phyloP scores from a whole-genome alignment of 2,329 filamentous ascomycete species.

The Biscogniauxia sp. region DNA sequence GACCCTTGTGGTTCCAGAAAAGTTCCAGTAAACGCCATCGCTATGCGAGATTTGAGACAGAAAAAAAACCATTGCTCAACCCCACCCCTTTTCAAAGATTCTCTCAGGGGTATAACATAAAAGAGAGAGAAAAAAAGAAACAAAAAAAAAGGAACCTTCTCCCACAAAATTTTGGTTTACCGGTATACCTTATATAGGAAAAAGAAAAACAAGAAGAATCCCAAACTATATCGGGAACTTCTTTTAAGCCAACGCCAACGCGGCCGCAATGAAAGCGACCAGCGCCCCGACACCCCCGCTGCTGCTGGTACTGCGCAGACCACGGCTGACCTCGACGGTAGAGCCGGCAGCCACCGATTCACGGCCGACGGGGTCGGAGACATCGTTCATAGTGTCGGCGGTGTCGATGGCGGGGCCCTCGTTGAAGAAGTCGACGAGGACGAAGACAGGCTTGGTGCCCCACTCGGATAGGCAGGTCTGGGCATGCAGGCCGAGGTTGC shows the following conservation, averaged over 20 bases:
- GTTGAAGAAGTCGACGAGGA: constrained; percentile 79
- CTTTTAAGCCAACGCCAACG: constrained; percentile 37
- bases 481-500: constrained; percentile 55
- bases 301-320: constrained; percentile 2
- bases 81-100: neutral
- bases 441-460: constrained; percentile 64
- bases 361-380: constrained; percentile 41
- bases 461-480: constrained; percentile 56
- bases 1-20: neutral
- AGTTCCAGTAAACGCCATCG: constrained; percentile 26
- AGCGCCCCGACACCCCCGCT: constrained; percentile 36
- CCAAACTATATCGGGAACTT: neutral
- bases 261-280: constrained; percentile 42
- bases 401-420: constrained; percentile 66
- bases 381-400: constrained; percentile 65
- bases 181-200: neutral
- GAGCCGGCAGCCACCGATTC: constrained; percentile 17
- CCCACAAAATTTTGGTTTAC: too few species aligned
- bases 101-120: neutral
- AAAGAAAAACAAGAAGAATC: constrained; percentile 1
- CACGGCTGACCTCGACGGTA: constrained; percentile 4
- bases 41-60: constrained; percentile 24
- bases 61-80: neutral
- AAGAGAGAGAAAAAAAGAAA: neutral
- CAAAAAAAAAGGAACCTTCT: too few species aligned